These are phyloP conservation scores for Auricularia heimuer DNA, from an alignment of 768 basidiomycete species.

Conservation along the genomic window DNA sequence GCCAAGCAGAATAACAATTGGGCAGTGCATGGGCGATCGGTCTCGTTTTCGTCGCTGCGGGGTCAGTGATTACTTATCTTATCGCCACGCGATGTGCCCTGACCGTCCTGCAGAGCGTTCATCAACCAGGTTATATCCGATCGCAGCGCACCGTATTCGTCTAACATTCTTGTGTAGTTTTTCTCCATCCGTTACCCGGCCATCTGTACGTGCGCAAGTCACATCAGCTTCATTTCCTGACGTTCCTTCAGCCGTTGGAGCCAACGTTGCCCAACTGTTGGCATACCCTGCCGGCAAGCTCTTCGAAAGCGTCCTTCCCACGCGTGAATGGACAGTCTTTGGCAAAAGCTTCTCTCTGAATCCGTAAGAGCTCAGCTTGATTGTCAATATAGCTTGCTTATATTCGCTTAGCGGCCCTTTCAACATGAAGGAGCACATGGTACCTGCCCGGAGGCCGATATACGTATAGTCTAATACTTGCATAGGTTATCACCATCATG, in stretches of 20 bases:
- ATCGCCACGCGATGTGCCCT: neutral
- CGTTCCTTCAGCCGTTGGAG: constrained; percentile 9
- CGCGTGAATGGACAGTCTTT: neutral
- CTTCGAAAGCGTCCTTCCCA: constrained; percentile 42
- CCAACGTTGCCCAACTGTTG: constrained; percentile 52
- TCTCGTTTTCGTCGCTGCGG: constrained; percentile 1
- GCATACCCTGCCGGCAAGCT: constrained; percentile 65
- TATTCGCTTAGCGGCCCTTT: constrained; percentile 11
- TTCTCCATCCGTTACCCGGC: constrained; percentile 15
- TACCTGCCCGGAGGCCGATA: neutral
- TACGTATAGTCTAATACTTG: constrained; percentile 8
- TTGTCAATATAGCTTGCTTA: too few species aligned
- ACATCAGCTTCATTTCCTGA: constrained; percentile 20
- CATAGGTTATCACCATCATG: constrained; percentile 20
- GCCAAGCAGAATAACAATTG: too few species aligned
- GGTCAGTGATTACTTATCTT: neutral
- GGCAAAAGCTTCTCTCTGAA: constrained; percentile 9
- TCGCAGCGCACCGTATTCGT: neutral
- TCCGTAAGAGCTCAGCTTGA: constrained; percentile 4
- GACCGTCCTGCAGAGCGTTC: constrained; percentile 11
- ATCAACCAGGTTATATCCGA: constrained; percentile 16
- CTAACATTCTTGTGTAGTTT: constrained; percentile 6
- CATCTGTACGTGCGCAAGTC: constrained; percentile 3
- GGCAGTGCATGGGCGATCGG: constrained; percentile 11
- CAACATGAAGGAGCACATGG: constrained; percentile 20